Base-by-base conservation (phyloP, 176 grass and related monocot species). In the Aegilops sharonensis region DNA sequence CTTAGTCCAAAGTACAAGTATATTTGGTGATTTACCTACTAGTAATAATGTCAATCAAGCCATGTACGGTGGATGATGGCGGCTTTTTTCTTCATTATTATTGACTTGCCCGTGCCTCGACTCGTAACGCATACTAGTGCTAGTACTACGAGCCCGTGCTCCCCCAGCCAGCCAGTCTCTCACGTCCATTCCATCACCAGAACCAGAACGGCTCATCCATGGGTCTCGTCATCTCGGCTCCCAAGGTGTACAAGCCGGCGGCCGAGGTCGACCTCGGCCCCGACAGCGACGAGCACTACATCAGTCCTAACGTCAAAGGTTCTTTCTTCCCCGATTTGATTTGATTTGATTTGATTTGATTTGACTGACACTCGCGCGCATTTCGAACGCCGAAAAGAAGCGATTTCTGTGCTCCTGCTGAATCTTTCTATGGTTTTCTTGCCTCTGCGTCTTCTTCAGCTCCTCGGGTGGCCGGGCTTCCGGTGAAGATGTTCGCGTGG, bases 401-500 rank as follows among this genome's bases (percentile, higher is more conserved):
- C 60, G 43, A 15, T 54, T n/a, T 63, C 6, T 23, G 4, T 66
- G 24, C 11, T 30, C 45, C 12, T 14, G 45, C 47, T n/a, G 5
- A 52, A 45, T 25, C 1, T 59, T 21, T 24, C 9, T 21, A 6
- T 45, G 3, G 37, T 39, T 5, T 5, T 25, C 52, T 57, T 57
- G 14, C 2, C 15, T 56, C 5, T 57, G 6, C 0, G 7, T 27
- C 7, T 37, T 23, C 23, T 25, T 68, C 83, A 98, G 95, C 95
- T 86, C 95, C 95, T 66, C 91, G 95, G 8, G 93, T 95, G 0
- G 93, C 95, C 0, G 93, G 95, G 54, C 7, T 95, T 15, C 81
- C 91, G 85, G 89, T 98, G 76, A 98, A 95, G 88, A 81, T 98
- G 54, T 87, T 95, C 66, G 91, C 87, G 32, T 98, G 95, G 95